Percentiles rank a stretch among this genome's conserved stretches.
Conservation (phyloP, 345 rosid species). For the Eucalyptus sideroxylon region DNA sequence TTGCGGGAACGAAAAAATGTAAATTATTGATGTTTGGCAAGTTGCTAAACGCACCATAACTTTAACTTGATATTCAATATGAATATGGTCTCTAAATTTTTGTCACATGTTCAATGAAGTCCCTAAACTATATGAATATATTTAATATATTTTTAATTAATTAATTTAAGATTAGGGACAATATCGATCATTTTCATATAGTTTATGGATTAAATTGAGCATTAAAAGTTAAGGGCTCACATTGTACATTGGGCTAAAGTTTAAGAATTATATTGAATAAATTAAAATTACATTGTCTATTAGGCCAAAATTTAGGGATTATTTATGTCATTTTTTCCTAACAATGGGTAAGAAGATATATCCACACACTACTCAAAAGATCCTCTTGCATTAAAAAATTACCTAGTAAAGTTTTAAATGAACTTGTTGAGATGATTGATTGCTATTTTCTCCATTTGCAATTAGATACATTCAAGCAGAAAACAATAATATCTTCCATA, state of each 20-base stretch:
- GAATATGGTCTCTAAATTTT: too few relatives aligned
- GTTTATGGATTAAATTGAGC: too few relatives aligned
- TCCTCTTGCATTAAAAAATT: not conserved
- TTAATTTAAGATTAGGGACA: fast-evolving
- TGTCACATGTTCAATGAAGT: fast-evolving
- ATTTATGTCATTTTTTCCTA: too few relatives aligned
- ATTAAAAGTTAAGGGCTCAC: too few relatives aligned
- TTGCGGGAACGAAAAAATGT: fast-evolving
- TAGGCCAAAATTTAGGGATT: fast-evolving
- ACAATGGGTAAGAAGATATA: fast-evolving
- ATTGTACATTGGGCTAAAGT: too few relatives aligned
- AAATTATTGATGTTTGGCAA: too few relatives aligned
- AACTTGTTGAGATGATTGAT: not conserved
- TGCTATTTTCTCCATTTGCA: not conserved
- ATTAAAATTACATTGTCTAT: fast-evolving
- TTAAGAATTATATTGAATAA: too few relatives aligned
- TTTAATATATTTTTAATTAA: too few relatives aligned
- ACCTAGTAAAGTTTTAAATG: not conserved
- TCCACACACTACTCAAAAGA: not conserved
- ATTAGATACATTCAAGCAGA: not conserved
- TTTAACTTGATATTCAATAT: too few relatives aligned
- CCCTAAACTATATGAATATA: too few relatives aligned
- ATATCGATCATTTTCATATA: too few relatives aligned
- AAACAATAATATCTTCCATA: not conserved
- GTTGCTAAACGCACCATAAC: fast-evolving